These are phyloP conservation scores for Epicoccum sorghinum DNA, from an alignment of 2,329 filamentous ascomycete genomes.

Conservation along the genomic window DNA sequence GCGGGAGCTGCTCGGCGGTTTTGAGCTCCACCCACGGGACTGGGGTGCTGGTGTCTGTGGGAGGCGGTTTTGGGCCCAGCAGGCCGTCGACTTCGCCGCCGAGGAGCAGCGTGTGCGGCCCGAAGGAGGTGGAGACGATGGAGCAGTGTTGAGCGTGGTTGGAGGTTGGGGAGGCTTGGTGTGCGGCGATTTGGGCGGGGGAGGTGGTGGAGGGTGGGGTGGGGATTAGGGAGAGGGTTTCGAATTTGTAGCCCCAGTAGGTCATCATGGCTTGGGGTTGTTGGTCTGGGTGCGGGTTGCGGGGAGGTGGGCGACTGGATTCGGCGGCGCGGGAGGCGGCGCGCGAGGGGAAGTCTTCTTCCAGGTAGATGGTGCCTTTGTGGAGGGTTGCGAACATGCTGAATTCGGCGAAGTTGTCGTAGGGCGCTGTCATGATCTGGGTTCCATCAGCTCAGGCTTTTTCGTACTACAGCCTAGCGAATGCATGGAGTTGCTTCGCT, in stretches of 20 bases:
- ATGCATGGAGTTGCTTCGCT: too few species aligned
- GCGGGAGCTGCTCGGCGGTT: slow-evolving; percentile 73
- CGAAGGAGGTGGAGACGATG: slow-evolving; percentile 86
- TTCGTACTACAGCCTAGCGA: too few species aligned
- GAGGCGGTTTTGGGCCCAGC: slow-evolving; percentile 35
- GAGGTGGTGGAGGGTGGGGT: slow-evolving; percentile 78
- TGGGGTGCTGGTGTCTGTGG: slow-evolving; percentile 37
- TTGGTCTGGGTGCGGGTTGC: slow-evolving; percentile 55
- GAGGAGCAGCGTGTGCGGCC: slow-evolving; percentile 74
- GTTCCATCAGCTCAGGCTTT: too few species aligned
- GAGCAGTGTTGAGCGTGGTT: slow-evolving; percentile 97
- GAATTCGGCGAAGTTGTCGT: slow-evolving; percentile 80
- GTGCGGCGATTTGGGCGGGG: slow-evolving; percentile 77
- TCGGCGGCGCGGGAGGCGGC: slow-evolving; percentile 62
- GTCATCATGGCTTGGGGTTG: slow-evolving; percentile 81
- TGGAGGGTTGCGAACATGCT: slow-evolving; percentile 95
- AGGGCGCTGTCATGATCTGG: slow-evolving; percentile 85
- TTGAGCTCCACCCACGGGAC: slow-evolving; percentile 96
- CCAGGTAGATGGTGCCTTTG: slow-evolving; percentile 82
- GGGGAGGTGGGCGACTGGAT: slow-evolving; percentile 28
- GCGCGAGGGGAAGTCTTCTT: slow-evolving; percentile 84
- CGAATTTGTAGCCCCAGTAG: slow-evolving; percentile 99
- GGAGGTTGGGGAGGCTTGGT: slow-evolving; percentile 74
- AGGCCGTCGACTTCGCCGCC: slow-evolving; percentile 92
- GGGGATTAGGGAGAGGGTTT: slow-evolving; percentile 79